Evolutionary conservation across 192 early-diverging fungal genomes (phyloP), one percentile per base, ranked within the genome.

Genomic region (Coemansia sp.): DNA sequence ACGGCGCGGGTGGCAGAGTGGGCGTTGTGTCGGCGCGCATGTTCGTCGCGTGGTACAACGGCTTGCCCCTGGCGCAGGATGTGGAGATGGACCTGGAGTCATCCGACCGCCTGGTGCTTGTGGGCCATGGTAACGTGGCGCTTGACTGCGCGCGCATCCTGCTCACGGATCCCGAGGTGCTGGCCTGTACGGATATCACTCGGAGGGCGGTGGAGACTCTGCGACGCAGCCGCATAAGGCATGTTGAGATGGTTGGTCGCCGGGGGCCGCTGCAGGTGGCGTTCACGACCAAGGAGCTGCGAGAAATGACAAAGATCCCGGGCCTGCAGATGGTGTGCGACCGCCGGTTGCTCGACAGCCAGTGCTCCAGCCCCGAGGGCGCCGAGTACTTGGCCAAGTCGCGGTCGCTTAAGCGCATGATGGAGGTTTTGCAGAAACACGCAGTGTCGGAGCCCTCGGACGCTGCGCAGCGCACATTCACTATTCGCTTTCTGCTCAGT

Each of bases 11-110:
- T 11, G 53, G 38, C 4, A 33, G 40, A 21, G 38, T 64, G 18
- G 89, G 88, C 30, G 85, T 92, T 1, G 70, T 88, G 44, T 83
- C 91, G 7, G 91, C 93, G 4, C 72, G 92, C n/a, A 74, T 75
- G 4, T 91, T 98, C 80, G 95, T 98, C 4, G 87, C 87, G 19
- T 98, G 94, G 90, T 96, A 97, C 62, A 98, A 98, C 68, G 96
- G 96, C 0, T 57, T 86, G 17, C 92, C 91, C 0, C 83, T 82
- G 13, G 82, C 84, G 33, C 81, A 82, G 47, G 58, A 84, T 38
- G 59, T 92, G 41, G 25, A 78, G 6, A 56, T 82, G 5, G 89
- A 93, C 66, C 69, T 95, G 25, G 57, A 71, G 17, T 62, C 58
- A 7, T 81, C 80, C 0, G 94, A 96, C 47, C 91, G 84, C 0